phyloP scores from a whole-genome alignment of 345 rosid genomes.

The Rhodomyrtus tomentosa region DNA sequence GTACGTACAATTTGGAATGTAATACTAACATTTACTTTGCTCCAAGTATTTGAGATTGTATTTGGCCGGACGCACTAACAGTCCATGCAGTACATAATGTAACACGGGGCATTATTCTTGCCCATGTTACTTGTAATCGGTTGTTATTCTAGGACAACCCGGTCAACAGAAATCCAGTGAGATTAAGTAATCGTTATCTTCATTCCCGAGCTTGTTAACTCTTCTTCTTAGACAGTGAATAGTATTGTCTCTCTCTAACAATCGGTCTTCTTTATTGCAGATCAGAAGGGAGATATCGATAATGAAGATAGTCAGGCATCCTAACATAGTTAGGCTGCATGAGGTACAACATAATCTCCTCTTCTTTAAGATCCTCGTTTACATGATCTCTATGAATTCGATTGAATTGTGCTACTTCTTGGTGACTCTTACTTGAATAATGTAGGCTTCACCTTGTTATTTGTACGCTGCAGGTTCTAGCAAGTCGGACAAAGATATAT shows the following conservation, averaged over 20 bases:
- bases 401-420: neutral
- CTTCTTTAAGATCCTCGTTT: neutral
- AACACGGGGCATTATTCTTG: neutral
- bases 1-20: neutral
- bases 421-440: neutral
- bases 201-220: neutral
- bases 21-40: neutral
- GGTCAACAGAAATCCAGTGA: neutral
- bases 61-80: neutral
- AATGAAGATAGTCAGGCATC: conserved; percentile 89
- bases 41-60: neutral
- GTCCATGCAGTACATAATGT: neutral
- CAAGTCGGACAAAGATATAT: conserved; percentile 70
- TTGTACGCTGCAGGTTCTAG: conserved; percentile 46
- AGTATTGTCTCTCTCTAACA: neutral
- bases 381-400: neutral
- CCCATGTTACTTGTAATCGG: neutral
- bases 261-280: conserved; percentile 16
- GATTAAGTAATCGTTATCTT: neutral
- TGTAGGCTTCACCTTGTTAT: neutral
- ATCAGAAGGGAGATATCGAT: conserved; percentile 84
- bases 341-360: conserved; percentile 35
- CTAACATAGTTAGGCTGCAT: conserved; percentile 65
- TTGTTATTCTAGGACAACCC: neutral
- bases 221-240: neutral